A percentile compares a stretch with the other conserved stretches of the same genome.
These are phyloP conservation scores for Sicyos baderoa DNA, from an alignment of 306 rosid genomes.

Conservation along the genomic window DNA sequence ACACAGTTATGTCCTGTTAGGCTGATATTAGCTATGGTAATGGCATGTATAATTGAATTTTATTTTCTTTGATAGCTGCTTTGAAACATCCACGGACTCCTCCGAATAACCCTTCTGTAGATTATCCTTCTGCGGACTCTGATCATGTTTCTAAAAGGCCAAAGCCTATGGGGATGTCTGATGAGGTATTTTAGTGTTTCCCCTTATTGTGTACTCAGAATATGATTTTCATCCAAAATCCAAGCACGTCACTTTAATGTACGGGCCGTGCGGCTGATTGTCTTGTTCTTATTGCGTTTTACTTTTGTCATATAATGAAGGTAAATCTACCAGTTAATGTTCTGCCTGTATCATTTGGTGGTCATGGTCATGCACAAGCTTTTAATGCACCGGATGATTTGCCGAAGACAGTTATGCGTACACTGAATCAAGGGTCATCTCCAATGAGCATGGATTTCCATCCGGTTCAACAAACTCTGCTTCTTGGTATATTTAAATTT, in stretches of 20 bases:
- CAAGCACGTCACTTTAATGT: too few species aligned
- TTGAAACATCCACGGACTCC: slow-evolving; percentile 97
- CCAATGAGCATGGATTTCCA: slow-evolving; percentile 99
- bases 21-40: too few species aligned
- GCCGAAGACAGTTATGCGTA: slow-evolving; percentile 64
- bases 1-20: too few species aligned
- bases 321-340: slow-evolving; percentile 86
- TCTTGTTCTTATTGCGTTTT: slow-evolving; percentile 1
- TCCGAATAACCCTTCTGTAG: slow-evolving; percentile 82
- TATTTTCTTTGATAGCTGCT: slow-evolving; percentile 49
- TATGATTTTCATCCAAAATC: neutral
- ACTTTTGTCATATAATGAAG: slow-evolving; percentile 35
- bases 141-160: slow-evolving; percentile 87
- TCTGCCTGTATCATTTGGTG: slow-evolving; percentile 66
- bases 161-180: slow-evolving; percentile 75
- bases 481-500: slow-evolving; percentile 58
- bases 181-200: slow-evolving; percentile 49
- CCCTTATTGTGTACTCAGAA: slow-evolving; percentile 6
- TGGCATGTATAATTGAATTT: too few species aligned
- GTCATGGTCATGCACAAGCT: slow-evolving; percentile 67
- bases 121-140: slow-evolving; percentile 86
- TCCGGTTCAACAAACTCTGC: slow-evolving; percentile 81
- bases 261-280: neutral
- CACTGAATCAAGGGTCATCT: slow-evolving; percentile 83
- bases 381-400: slow-evolving; percentile 81